Percentiles rank a stretch among this genome's conserved stretches.
Conservation (phyloP, 805 yeast genomes). For the Kodamaea laetipori region DNA sequence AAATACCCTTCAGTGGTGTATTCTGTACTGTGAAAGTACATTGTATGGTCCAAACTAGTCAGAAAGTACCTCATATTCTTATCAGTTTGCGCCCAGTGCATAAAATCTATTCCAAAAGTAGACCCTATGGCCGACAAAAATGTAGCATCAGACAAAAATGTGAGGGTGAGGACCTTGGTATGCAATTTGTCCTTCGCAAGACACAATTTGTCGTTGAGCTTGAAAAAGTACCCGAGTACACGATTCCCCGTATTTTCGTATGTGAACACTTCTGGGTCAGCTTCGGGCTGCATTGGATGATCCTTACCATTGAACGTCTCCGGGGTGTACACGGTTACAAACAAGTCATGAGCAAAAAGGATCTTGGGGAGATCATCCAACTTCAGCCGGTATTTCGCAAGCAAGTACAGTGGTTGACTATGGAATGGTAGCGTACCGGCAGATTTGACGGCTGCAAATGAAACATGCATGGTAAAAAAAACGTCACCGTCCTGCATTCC, state of each 20-base stretch:
- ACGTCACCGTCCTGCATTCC: conserved; percentile 24
- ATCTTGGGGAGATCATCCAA: conserved; percentile 17
- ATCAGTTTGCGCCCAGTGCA: background rate
- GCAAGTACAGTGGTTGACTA: conserved; percentile 7
- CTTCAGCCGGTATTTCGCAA: conserved; percentile 15
- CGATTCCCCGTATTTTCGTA: conserved; percentile 12
- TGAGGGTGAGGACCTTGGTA: conserved; percentile 22
- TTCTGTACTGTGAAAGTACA: conserved; percentile 37
- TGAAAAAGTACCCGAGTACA: conserved; percentile 33
- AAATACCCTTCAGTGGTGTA: conserved; percentile 39
- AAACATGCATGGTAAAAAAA: conserved; percentile 23
- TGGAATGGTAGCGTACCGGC: conserved; percentile 6
- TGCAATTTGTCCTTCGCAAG: conserved; percentile 25
- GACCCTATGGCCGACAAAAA: conserved; percentile 30
- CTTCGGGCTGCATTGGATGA: background rate
- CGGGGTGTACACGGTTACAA: conserved; percentile 28
- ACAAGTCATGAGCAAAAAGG: conserved; percentile 31
- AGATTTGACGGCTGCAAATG: conserved; percentile 18
- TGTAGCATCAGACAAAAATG: conserved; percentile 32
- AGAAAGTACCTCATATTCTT: conserved; percentile 29
- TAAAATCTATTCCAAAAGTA: conserved; percentile 23
- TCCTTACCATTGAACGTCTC: conserved; percentile 15
- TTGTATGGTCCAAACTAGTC: conserved; percentile 39
- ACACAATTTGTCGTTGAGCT: conserved; percentile 28
- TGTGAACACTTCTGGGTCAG: background rate